Base-by-base conservation (phyloP, 2,329 filamentous ascomycete species). In the Didymella exigua region DNA sequence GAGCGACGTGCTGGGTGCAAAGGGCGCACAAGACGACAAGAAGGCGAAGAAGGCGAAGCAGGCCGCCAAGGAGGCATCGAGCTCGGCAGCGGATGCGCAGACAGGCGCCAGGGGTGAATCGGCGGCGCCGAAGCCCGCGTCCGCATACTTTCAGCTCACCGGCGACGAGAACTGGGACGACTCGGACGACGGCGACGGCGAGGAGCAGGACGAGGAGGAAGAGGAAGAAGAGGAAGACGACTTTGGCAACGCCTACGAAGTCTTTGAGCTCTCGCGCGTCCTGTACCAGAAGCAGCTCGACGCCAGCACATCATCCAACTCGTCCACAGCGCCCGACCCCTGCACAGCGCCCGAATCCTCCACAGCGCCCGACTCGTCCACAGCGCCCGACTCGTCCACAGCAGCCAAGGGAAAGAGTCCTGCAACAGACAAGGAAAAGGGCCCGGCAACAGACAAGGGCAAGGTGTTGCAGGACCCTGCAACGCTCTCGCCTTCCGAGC, bases 1-100 rank as follows among this genome's bases (percentile, higher is more conserved):
- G 76, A 97, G 92, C 72, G 93, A 98, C 71, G 93, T 99, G 21
- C 82, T 99, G 30, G 95, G 95, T 53, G 90, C 89, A 29, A 89
- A 89, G 69, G 89, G 93, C 18, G 83, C 84, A 13, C 78, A 82
- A 2, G 81, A 82, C 38, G 78, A 81, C 75, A 82, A 69, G 76
- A 86, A 76, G 63, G 58, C 80, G 70, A 76, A 80, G 70, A 76
- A 78, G 57, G 77, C 79, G 54, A 82, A 81, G 68, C 77, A 75
- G 48, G 70, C 60, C 66, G 76, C 60, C 68, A 69, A 53, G 70
- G 57, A 77, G 48, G 68, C 66, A 19, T 66, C 69, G 23, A 60
- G 58, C 36, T 66, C 65, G 5, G 50, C 66, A 5, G 63, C 70
- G 21, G 71, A 68, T 11, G 70, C 75, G 54, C 73, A 74, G 54